Evolutionary conservation across 2,329 filamentous ascomycete species (phyloP), one percentile per base, ranked within the genome.

Genomic region (Colletotrichum orchidophilum): DNA sequence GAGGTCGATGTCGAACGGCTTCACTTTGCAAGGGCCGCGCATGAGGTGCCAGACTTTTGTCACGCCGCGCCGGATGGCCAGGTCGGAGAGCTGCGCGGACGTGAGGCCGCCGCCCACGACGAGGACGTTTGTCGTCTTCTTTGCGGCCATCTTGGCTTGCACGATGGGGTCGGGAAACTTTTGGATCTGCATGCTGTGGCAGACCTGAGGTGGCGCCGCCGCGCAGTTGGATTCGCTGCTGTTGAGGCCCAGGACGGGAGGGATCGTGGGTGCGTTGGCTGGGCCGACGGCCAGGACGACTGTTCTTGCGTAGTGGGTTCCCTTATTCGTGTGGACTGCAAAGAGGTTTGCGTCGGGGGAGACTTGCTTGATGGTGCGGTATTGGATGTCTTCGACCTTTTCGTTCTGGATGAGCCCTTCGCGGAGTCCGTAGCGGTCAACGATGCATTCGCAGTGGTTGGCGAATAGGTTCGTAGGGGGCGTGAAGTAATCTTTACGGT

Each of bases 61-160:
- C 0, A 94, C 90, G 0, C 92, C 92, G 27, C 85, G 85, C 9
- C 87, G 86, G 68, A 95, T 81, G 1, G 89, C 89, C 57, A 92
- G 84, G 76, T 94, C 92, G 0, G 90, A 86, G 21, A 95, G 84
- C 78, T 96, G 94, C 0, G 93, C 92, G 26, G 92, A 93, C 0
- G 93, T 95, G 4, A 96, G 81, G 0, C 94, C 94, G 1, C 93
- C 94, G 2, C 93, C 93, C 5, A 96, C 85, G 9, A 96, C 86
- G 8, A 95, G 84, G 8, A 95, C 79, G 71, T 91, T 90, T 0
- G 91, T 93, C n/a, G 79, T 73, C 67, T 80, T 76, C 5, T 81
- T 81, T 1, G 81, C 78, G 6, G 83, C 81, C 11, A 94, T 88
- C 66, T 89, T 90, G 0, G 79, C 75, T 21, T 80, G 79, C 1